Base-by-base conservation (phyloP, 148 eudicot genomes). In the Persicaria tinctoria region DNA sequence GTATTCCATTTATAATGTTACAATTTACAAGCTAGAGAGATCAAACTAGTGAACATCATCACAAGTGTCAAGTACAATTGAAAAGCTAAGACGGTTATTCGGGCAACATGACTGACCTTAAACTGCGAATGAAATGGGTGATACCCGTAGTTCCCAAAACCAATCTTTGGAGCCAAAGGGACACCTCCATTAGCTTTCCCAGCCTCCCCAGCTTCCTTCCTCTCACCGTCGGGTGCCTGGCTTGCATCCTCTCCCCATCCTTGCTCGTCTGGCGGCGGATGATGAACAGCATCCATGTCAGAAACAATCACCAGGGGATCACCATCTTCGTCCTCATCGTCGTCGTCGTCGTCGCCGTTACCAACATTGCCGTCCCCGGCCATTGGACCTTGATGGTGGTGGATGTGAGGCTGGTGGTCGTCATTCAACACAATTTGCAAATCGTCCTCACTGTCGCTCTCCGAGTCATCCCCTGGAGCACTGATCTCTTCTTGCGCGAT, bases 361-460 rank as follows among this genome's bases (percentile, higher is more conserved):
- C 41, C 41, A 32, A 32, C 41, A 75, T 75, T 78, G 86, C 72
- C 76, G 79, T 81, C 87, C 62, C 81, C 88, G 75, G 77, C 51
- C 82, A 88, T 89, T 5, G 87, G 41, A 80, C 75, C 78, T 85
- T 87, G 45, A 79, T 70, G 20, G 81, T 89, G 87, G 85, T 87
- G 47, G 75, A 87, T 80, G 17, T 75, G 79, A 63, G 82, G 87
- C 46, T 78, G 84, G 53, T 78, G 75, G 27, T 82, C 79, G 46
- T 94, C 98, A 77, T 95, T 93, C 83, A 95, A 78, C 46, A 92
- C 96, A 75, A 95, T 92, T 46, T 89, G 93, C 71, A 92, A 82
- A 83, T 87, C 97, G 73, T 95, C 99, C 17, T 95, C 99, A 73
- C 97, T 95, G 45, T 95, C 98, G 53, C 92, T 88, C 5, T 88